Conservation (phyloP, 768 basidiomycete species). For the Termitomyces heimii region DNA sequence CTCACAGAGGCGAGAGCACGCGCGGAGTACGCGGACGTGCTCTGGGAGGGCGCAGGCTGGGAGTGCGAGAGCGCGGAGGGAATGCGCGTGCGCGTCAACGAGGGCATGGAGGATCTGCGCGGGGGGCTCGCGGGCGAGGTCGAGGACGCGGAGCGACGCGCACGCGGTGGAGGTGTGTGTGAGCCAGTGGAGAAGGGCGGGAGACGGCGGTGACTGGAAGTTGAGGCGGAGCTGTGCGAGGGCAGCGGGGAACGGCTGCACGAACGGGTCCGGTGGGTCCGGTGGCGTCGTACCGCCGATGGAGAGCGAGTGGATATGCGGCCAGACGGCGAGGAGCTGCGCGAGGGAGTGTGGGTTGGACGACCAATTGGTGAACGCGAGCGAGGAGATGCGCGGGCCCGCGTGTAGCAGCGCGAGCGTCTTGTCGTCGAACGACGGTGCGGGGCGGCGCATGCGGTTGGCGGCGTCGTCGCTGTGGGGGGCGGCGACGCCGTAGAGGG, state of each 20-base stretch:
- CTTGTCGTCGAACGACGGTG: conserved; percentile 47
- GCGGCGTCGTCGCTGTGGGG: conserved; percentile 33
- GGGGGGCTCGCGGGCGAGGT: conserved; percentile 58
- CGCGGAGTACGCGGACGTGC: conserved; percentile 37
- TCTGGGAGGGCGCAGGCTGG: conserved; percentile 49
- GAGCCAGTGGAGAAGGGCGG: conserved; percentile 66
- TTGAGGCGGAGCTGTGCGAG: conserved; percentile 56
- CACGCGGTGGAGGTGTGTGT: conserved; percentile 43
- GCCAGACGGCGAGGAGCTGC: conserved; percentile 62
- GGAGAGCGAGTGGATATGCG: conserved; percentile 47
- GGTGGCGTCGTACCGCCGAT: conserved; percentile 57
- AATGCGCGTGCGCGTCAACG: conserved; percentile 39
- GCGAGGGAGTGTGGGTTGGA: conserved; percentile 49
- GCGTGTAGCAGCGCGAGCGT: conserved; percentile 46
- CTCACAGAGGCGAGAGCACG: conserved; percentile 45
- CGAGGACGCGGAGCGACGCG: conserved; percentile 42
- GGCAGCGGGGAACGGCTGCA: conserved; percentile 38
- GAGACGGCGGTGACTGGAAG: conserved; percentile 55
- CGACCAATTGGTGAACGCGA: conserved; percentile 71
- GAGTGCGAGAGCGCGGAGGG: conserved; percentile 49
- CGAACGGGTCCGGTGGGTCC: conserved; percentile 35
- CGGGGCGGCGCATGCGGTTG: conserved; percentile 41
- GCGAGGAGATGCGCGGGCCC: conserved; percentile 46
- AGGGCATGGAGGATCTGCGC: conserved; percentile 49
- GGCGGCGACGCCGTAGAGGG: conserved; percentile 52